Conservation (phyloP, 805 yeast species). For the Ogataea ramenticola region DNA sequence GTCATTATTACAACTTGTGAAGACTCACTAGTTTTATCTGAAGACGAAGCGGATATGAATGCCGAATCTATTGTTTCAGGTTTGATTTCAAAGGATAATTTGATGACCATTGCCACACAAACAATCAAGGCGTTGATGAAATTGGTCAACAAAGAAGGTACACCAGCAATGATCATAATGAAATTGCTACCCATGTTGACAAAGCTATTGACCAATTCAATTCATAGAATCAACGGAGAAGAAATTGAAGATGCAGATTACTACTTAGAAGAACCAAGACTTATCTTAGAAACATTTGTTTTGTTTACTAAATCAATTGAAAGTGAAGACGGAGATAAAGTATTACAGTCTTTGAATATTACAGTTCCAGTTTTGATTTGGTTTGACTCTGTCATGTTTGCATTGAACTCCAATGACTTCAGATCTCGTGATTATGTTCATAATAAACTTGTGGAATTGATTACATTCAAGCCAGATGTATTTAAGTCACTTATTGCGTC, state of each 20-base stretch:
- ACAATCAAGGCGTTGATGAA: constrained; percentile 53
- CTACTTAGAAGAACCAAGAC: constrained; percentile 25
- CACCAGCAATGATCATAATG: constrained; percentile 33
- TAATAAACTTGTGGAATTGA: constrained; percentile 39
- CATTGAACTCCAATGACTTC: constrained; percentile 13
- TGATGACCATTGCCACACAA: constrained; percentile 41
- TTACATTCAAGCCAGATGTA: constrained; percentile 33
- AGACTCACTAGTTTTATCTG: constrained; percentile 24
- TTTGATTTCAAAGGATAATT: constrained; percentile 26
- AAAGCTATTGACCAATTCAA: constrained; percentile 15
- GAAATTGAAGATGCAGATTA: constrained; percentile 7
- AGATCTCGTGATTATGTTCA: constrained; percentile 32
- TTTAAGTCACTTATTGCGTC: constrained; percentile 41
- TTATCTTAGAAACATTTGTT: constrained; percentile 42
- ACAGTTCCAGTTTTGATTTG: constrained; percentile 23
- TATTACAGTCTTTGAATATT: constrained; percentile 23
- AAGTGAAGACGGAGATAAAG: constrained; percentile 26
- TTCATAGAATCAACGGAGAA: constrained; percentile 1
- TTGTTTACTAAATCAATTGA: constrained; percentile 32
- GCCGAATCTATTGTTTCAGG: constrained; percentile 28
- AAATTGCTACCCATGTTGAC: constrained; percentile 40
- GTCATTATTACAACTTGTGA: constrained; percentile 36
- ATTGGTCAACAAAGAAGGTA: constrained; percentile 21
- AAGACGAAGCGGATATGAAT: constrained; percentile 30
- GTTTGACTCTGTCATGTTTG: constrained; percentile 20